Evolutionary conservation across 2,329 filamentous ascomycete species (phyloP).

Genomic region (Trichoderma breve): DNA sequence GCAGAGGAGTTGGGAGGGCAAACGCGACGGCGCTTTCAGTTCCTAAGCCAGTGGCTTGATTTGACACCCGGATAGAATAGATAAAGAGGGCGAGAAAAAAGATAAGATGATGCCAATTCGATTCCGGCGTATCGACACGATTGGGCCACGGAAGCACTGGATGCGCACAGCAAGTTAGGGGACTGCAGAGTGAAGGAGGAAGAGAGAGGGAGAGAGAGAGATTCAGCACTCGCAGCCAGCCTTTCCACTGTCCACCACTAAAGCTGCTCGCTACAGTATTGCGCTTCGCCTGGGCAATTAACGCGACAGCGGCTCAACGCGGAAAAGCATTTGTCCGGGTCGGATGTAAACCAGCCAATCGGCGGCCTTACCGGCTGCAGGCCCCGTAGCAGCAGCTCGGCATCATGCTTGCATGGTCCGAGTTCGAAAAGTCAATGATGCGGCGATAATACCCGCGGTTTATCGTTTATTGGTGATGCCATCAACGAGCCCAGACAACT

Average conservation of each 20-base stretch:
- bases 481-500: background rate
- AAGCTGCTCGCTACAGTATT: constrained; percentile 6
- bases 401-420: constrained; percentile 18
- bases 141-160: background rate
- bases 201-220: background rate
- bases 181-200: background rate
- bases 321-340: constrained; percentile 6
- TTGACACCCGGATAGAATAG: background rate
- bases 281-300: constrained; percentile 7
- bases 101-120: background rate
- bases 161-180: background rate
- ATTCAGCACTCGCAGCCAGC: background rate
- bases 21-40: constrained; percentile 10
- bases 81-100: no score
- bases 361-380: constrained; percentile 7
- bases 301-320: constrained; percentile 12
- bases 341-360: background rate
- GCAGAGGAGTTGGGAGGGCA: background rate
- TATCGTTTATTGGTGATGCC: background rate
- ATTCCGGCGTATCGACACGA: background rate
- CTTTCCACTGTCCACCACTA: constrained; percentile 5
- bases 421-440: constrained; percentile 1
- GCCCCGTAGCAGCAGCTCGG: background rate
- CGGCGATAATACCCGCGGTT: background rate
- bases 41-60: background rate